phyloP scores from a whole-genome alignment of 495 filamentous ascomycete species.

The Chaetomium fimeti region DNA sequence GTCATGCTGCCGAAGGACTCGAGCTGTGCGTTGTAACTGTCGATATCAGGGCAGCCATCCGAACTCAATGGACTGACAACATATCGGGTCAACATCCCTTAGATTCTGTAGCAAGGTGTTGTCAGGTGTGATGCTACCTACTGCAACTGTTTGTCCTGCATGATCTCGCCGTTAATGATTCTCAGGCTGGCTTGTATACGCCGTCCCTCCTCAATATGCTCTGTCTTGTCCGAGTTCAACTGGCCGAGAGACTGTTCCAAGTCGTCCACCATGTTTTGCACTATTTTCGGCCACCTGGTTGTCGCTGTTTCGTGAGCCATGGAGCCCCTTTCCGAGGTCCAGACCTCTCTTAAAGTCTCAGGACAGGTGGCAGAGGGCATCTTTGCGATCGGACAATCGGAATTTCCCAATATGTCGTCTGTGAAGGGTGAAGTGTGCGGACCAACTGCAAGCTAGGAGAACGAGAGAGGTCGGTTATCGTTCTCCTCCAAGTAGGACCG shows the following conservation, averaged over 20 bases:
- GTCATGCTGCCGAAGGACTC: neutral
- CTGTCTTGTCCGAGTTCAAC: neutral
- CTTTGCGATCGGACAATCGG: neutral
- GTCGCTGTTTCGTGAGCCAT: neutral
- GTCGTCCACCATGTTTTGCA: constrained; percentile 5
- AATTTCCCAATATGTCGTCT: neutral
- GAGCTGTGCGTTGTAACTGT: neutral
- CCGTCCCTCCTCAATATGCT: constrained; percentile 3
- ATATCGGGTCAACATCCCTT: neutral
- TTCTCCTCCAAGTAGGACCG: too few relatives aligned
- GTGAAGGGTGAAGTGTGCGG: neutral
- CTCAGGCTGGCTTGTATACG: constrained; percentile 6
- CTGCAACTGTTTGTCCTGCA: constrained; percentile 3
- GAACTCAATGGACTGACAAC: neutral
- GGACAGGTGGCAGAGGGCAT: constrained; percentile 1
- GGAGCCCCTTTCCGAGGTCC: constrained; percentile 2
- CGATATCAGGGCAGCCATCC: neutral
- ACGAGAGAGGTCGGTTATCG: neutral
- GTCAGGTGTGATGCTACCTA: neutral
- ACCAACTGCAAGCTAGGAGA: neutral
- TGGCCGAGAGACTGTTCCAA: neutral
- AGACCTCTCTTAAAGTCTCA: neutral
- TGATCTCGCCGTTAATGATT: neutral
- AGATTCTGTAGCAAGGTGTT: neutral
- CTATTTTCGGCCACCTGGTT: constrained; percentile 5